A percentile compares a stretch with the other conserved stretches of the same genome.
phyloP scores from a whole-genome alignment of 2,329 filamentous ascomycete genomes.

The Fusarium sacchari region DNA sequence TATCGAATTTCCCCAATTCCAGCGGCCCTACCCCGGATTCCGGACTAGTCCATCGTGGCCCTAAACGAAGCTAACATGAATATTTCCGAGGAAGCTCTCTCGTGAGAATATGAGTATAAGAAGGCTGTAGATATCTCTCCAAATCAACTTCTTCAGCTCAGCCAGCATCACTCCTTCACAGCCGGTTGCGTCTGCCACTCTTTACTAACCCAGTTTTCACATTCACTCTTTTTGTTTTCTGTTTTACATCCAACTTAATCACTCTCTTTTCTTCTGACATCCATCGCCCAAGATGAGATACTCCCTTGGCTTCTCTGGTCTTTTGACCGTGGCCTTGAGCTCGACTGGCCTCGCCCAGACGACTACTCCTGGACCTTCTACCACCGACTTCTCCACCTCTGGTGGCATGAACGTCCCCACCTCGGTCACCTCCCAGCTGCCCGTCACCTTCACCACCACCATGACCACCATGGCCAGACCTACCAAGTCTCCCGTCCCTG shows the following conservation, averaged over 20 bases:
- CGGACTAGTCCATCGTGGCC: not conserved
- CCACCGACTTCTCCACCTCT: not conserved
- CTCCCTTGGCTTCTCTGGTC: slow-evolving; percentile 28
- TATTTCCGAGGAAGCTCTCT: not conserved
- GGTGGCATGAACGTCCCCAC: slow-evolving; percentile 20
- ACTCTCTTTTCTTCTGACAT: slow-evolving; percentile 1
- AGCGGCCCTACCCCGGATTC: slow-evolving; percentile 11
- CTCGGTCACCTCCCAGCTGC: not conserved
- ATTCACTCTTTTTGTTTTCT: slow-evolving; percentile 21
- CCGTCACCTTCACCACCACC: slow-evolving; percentile 5
- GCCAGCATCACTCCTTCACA: slow-evolving; percentile 32
- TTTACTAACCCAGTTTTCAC: slow-evolving; percentile 9
- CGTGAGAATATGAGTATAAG: slow-evolving; percentile 14
- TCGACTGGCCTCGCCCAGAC: slow-evolving; percentile 11
- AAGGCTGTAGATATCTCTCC: slow-evolving; percentile 7
- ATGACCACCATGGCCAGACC: slow-evolving; percentile 19
- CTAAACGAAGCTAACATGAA: not conserved
- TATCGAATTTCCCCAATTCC: slow-evolving; percentile 33
- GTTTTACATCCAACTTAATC: slow-evolving; percentile 24
- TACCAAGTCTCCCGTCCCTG: slow-evolving; percentile 1
- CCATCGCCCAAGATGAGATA: slow-evolving; percentile 30
- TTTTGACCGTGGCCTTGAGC: slow-evolving; percentile 33
- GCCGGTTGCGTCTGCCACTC: slow-evolving; percentile 35
- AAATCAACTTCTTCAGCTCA: slow-evolving; percentile 29
- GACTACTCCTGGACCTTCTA: not conserved